Evolutionary conservation across 139 green algal genomes (phyloP), one percentile per base, ranked within the genome.

Genomic region (Klebsormidium nitens): DNA sequence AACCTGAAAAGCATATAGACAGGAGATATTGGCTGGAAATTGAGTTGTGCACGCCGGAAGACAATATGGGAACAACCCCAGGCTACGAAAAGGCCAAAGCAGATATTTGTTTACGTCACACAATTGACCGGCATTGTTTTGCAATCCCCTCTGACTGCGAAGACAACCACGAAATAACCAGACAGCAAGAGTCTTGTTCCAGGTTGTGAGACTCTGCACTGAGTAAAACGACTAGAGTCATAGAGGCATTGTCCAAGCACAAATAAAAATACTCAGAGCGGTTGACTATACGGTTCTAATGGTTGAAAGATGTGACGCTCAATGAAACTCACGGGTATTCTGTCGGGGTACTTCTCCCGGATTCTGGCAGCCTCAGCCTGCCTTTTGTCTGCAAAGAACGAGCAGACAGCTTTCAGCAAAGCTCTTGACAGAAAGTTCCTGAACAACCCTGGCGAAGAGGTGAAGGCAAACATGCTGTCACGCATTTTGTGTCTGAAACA

Each of bases 301-400:
- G n/a, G n/a, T n/a, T n/a, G n/a, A n/a, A n/a, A n/a, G n/a, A n/a
- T n/a, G n/a, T n/a, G n/a, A n/a, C n/a, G n/a, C n/a, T n/a, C n/a
- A n/a, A n/a, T n/a, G 14, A 5, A 83, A 69, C 64, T 69, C 35
- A 96, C 93, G 32, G 93, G 91, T 38, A 97, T 95, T 5, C 93
- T 77, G 82, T 96, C 90, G 0, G 89, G 88, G 65, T 97, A 98
- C 86, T 98, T 99, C 50, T 96, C 91, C 14, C 93, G 84, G 52
- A 99, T 99, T 32, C 92, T 86, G 0, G 77, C 74, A 3, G 94
- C 89, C 69, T 99, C 93, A 1, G 87, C 89, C 71, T 95, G 84
- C 2, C 94, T 78, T 74, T 96, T 97, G 68, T 98, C 94, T 98
- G 86, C 72, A 79, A 38, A 35, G 1, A 14, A 38, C 28, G 36